These are phyloP conservation scores for Silene vulgaris DNA, from an alignment of 179 eudicot genomes.

Conservation along the genomic window DNA sequence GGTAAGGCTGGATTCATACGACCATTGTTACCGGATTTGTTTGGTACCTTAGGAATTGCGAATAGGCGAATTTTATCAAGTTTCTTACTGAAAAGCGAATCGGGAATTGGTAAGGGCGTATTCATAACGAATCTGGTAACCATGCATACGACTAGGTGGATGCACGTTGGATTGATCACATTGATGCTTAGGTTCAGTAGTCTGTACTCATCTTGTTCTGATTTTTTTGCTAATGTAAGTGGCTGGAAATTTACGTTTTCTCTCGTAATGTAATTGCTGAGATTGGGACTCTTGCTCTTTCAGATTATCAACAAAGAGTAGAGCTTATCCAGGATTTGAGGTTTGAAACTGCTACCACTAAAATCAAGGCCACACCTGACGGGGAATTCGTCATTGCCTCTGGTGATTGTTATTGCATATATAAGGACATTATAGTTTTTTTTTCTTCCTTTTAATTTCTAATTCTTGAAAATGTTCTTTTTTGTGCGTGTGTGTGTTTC, in stretches of 20 bases:
- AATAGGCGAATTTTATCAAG: too few species aligned
- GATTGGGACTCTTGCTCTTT: background rate
- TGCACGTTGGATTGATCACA: too few species aligned
- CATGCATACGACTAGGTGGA: too few species aligned
- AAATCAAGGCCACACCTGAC: slow-evolving; percentile 89
- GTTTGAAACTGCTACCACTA: slow-evolving; percentile 82
- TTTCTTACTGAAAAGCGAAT: too few species aligned
- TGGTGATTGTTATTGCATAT: slow-evolving; percentile 38
- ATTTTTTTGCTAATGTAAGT: background rate
- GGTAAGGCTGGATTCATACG: too few species aligned
- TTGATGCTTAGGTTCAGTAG: too few species aligned
- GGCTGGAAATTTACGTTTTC: background rate
- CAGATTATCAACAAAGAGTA: slow-evolving; percentile 76
- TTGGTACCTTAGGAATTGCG: too few species aligned
- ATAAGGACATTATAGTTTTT: background rate
- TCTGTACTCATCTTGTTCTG: background rate
- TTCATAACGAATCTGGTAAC: too few species aligned
- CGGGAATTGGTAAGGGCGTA: too few species aligned
- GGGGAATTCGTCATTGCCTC: slow-evolving; percentile 92
- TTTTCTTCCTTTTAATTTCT: background rate
- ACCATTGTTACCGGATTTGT: too few species aligned
- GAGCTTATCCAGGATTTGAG: slow-evolving; percentile 82
- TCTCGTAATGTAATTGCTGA: slow-evolving; percentile 17
- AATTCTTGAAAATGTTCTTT: background rate
- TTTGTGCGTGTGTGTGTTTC: background rate